These are phyloP conservation scores for Hyphodiscus hymeniophilus DNA, from an alignment of 495 filamentous ascomycete species.

Conservation along the genomic window DNA sequence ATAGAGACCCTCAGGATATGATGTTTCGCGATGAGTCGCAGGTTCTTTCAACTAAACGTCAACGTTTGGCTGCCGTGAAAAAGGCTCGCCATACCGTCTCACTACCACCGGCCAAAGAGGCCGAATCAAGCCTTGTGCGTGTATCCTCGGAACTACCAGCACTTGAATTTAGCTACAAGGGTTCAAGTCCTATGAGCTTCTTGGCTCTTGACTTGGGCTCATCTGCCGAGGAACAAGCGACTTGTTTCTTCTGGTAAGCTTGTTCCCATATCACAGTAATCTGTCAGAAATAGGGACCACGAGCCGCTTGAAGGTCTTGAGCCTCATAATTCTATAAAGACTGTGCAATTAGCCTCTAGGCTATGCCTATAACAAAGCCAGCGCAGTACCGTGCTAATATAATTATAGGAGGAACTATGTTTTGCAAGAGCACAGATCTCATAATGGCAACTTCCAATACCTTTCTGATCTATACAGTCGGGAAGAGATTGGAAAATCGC, in stretches of 20 bases:
- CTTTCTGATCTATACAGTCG: slow-evolving; percentile 21
- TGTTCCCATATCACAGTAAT: no score
- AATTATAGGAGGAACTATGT: slow-evolving; percentile 32
- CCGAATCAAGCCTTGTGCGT: neutral
- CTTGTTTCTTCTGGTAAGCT: slow-evolving; percentile 42
- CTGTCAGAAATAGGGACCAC: no score
- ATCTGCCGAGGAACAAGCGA: slow-evolving; percentile 32
- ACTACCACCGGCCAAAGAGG: neutral
- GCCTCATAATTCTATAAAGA: no score
- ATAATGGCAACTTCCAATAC: slow-evolving; percentile 20
- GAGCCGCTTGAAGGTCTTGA: no score
- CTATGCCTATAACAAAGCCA: no score
- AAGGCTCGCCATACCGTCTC: neutral
- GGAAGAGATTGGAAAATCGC: slow-evolving; percentile 21
- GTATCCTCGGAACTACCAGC: neutral
- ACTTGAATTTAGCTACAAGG: neutral
- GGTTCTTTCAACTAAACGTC: slow-evolving; percentile 31
- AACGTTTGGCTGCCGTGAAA: neutral
- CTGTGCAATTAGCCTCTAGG: no score
- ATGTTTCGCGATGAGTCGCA: slow-evolving; percentile 65
- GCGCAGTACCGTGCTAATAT: no score
- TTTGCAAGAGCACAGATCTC: slow-evolving; percentile 27
- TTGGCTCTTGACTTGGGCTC: neutral
- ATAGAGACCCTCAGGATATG: slow-evolving; percentile 58
- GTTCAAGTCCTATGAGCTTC: neutral